Evolutionary conservation across 148 eudicot genomes (phyloP).

Genomic region (Chenopodium quinoa): DNA sequence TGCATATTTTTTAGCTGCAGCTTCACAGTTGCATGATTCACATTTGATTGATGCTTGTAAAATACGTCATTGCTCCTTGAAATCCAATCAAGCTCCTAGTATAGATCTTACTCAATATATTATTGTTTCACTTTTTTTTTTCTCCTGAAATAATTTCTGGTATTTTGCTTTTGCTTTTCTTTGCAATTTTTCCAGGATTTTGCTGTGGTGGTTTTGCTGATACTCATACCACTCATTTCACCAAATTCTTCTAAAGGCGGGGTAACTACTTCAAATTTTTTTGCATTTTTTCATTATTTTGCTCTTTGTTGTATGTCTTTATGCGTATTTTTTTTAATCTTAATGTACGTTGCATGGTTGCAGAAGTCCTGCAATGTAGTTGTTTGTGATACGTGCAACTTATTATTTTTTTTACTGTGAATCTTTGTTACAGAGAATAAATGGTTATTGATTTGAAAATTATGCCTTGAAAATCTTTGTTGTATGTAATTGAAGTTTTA

Average conservation of each 20-base stretch:
- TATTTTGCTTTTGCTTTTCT: conserved; percentile 16
- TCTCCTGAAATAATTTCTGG: neutral
- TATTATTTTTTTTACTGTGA: neutral
- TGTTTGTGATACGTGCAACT: neutral
- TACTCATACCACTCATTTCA: conserved; percentile 95
- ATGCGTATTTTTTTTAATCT: neutral
- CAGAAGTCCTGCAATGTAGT: neutral
- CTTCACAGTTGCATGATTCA: neutral
- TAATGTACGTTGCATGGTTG: no score
- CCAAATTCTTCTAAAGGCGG: conserved; percentile 99
- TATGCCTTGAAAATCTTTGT: no score
- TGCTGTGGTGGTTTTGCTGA: conserved; percentile 97
- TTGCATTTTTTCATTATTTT: conserved; percentile 7
- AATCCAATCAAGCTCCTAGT: neutral
- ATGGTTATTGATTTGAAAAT: neutral
- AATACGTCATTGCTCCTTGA: conserved; percentile 1
- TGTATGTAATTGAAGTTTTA: no score
- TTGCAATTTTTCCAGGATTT: conserved; percentile 60
- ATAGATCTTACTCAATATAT: neutral
- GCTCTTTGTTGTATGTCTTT: conserved; percentile 5
- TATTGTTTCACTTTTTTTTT: neutral
- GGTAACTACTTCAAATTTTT: conserved; percentile 54
- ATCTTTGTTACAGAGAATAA: neutral
- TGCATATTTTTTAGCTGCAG: neutral
- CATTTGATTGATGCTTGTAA: conserved; percentile 15